A percentile compares a stretch with the other conserved stretches of the same genome.
Evolutionary conservation across 2,329 filamentous ascomycete species (phyloP).

Genomic region (Apiospora phragmitis): DNA sequence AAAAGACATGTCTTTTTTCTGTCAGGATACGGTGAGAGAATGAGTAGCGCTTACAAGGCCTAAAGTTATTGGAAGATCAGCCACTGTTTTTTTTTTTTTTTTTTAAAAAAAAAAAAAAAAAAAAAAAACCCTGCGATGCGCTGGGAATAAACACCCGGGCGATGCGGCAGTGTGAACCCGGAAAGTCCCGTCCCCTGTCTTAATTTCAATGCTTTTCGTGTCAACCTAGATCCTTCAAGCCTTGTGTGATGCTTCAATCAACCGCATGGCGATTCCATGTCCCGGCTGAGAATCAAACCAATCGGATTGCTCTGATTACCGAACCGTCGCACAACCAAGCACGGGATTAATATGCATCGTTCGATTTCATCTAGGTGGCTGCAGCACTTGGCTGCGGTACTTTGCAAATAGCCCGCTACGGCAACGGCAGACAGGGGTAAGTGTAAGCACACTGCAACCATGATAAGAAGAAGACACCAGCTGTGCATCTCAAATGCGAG

Average conservation of each 20-base stretch:
- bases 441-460: not conserved
- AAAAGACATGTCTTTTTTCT: not conserved
- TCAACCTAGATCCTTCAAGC: not conserved
- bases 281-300: not conserved
- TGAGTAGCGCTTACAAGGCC: not conserved
- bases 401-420: not conserved
- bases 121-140: not conserved
- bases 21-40: not conserved
- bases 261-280: not conserved
- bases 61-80: not conserved
- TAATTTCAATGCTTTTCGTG: not conserved
- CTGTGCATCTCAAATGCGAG: not conserved
- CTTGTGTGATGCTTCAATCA: not conserved
- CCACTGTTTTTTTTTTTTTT: no score
- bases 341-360: not conserved
- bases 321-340: not conserved
- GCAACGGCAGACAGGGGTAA: not conserved
- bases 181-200: not conserved
- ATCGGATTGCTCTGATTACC: not conserved
- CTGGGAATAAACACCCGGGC: not conserved
- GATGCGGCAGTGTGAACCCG: not conserved
- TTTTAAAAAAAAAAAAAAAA: no score
- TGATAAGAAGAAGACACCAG: not conserved
- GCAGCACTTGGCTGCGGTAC: not conserved
- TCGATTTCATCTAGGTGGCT: not conserved